phyloP scores from a whole-genome alignment of 108 stramenopile genomes.

The Nannochloropsis gaditana region DNA sequence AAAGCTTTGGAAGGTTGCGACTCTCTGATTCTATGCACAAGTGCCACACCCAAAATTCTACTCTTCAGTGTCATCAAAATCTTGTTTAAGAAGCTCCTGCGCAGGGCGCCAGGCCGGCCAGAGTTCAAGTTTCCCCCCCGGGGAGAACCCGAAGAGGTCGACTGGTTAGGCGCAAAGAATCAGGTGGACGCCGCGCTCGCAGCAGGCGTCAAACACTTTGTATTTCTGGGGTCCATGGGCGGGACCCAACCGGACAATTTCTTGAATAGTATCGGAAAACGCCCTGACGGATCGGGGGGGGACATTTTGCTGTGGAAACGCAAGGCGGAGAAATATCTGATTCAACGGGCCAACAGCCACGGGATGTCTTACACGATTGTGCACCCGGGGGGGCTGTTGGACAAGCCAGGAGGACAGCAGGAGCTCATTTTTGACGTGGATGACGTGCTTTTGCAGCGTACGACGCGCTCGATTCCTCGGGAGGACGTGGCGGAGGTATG shows the following conservation, averaged over 20 bases:
- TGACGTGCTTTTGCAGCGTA: slow-evolving; percentile 59
- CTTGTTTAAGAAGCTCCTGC: slow-evolving; percentile 34
- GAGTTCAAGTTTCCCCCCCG: slow-evolving; percentile 62
- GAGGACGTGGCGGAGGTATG: slow-evolving; percentile 75
- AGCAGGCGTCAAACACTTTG: slow-evolving; percentile 68
- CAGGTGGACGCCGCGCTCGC: slow-evolving; percentile 76
- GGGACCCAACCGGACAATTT: slow-evolving; percentile 80
- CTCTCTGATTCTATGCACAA: slow-evolving; percentile 68
- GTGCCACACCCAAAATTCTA: slow-evolving; percentile 63
- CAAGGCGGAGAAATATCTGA: slow-evolving; percentile 65
- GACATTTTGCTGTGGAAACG: slow-evolving; percentile 76
- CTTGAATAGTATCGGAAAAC: slow-evolving; percentile 69
- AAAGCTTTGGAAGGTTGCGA: slow-evolving; percentile 59
- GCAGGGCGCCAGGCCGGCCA: slow-evolving; percentile 55
- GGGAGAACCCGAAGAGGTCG: slow-evolving; percentile 60
- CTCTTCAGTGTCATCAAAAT: slow-evolving; percentile 17
- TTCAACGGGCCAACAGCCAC: not conserved
- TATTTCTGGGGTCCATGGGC: slow-evolving; percentile 67
- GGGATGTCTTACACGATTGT: slow-evolving; percentile 73
- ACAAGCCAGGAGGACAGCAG: slow-evolving; percentile 67
- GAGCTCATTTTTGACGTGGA: slow-evolving; percentile 67
- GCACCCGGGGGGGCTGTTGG: slow-evolving; percentile 74
- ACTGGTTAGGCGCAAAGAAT: slow-evolving; percentile 77
- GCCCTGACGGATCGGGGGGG: slow-evolving; percentile 62
- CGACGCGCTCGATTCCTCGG: slow-evolving; percentile 65